phyloP scores from a whole-genome alignment of 495 filamentous ascomycete genomes.

The Trichoderma reesei region DNA sequence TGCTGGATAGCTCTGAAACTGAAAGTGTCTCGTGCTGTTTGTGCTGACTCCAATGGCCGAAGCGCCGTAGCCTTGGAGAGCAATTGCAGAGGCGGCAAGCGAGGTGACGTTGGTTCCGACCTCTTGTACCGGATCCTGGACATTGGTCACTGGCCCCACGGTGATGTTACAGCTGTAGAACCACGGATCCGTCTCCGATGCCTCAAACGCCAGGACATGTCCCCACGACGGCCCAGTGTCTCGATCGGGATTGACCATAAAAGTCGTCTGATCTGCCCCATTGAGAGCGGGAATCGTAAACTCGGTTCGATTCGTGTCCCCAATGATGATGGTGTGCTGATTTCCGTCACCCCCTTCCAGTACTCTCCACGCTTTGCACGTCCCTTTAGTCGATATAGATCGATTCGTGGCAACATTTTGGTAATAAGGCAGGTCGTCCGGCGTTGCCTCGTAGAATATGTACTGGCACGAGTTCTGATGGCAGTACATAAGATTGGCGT shows the following conservation, averaged over 20 bases:
- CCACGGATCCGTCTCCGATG: slow-evolving; percentile 7
- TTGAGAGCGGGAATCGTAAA: background rate
- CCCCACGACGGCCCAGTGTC: background rate
- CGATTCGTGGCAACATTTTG: slow-evolving; percentile 3
- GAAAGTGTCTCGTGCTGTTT: slow-evolving; percentile 2
- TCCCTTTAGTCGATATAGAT: background rate
- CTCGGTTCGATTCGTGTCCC: background rate
- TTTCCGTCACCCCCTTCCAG: background rate
- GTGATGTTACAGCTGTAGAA: slow-evolving; percentile 10
- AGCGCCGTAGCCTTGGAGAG: slow-evolving; percentile 6
- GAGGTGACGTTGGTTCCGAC: slow-evolving; percentile 3
- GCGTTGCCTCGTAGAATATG: slow-evolving; percentile 5
- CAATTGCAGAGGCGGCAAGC: background rate
- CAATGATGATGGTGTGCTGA: background rate
- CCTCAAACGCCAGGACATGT: slow-evolving; percentile 9
- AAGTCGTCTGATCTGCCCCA: background rate
- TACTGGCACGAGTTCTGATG: background rate
- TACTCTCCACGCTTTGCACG: background rate
- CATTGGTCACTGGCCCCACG: background rate
- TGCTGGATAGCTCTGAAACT: slow-evolving; percentile 9
- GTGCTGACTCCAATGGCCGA: background rate
- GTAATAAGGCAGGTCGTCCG: background rate
- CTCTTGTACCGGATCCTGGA: background rate
- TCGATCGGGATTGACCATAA: background rate
- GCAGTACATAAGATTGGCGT: slow-evolving; percentile 4